Conservation (phyloP, 163 green algal genomes). For the Prototheca stagnorum region DNA sequence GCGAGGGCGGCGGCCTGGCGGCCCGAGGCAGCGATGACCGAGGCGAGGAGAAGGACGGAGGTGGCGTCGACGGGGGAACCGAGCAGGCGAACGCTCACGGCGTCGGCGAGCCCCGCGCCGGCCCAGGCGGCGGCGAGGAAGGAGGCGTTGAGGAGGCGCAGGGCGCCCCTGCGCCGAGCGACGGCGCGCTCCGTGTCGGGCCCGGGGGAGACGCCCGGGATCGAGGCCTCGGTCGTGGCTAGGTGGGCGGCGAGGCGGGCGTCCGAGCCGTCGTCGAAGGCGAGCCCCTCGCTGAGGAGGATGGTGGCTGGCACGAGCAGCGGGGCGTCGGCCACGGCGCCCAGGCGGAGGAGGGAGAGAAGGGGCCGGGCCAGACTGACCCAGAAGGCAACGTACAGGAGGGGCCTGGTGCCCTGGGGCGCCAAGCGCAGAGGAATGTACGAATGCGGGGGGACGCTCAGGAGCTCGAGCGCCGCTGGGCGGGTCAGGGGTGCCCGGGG, state of each 20-base stretch:
- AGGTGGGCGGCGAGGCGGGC: too few species aligned
- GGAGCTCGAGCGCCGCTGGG: too few species aligned
- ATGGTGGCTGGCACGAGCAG: too few species aligned
- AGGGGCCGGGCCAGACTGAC: too few species aligned
- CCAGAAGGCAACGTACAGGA: constrained; percentile 27
- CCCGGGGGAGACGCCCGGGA: constrained; percentile 11
- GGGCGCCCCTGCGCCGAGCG: neutral
- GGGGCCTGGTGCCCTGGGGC: constrained; percentile 10
- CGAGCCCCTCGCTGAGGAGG: too few species aligned
- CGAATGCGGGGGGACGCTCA: too few species aligned
- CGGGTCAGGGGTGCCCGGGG: too few species aligned
- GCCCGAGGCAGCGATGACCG: neutral
- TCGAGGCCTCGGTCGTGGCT: constrained; percentile 5
- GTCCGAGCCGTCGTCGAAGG: too few species aligned
- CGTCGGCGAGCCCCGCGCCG: constrained; percentile 1
- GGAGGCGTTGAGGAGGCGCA: constrained; percentile 16
- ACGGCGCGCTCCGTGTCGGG: constrained; percentile 4
- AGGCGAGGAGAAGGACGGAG: constrained; percentile 17
- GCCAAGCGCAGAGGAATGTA: constrained; percentile 13
- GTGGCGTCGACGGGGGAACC: constrained; percentile 8
- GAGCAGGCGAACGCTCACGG: neutral
- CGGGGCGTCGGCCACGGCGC: too few species aligned
- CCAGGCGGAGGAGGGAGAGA: too few species aligned
- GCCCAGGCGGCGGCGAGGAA: constrained; percentile 10
- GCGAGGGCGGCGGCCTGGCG: neutral